Base-by-base conservation (phyloP, 192 early-diverging fungal genomes). In the Cladochytrium replicatum region DNA sequence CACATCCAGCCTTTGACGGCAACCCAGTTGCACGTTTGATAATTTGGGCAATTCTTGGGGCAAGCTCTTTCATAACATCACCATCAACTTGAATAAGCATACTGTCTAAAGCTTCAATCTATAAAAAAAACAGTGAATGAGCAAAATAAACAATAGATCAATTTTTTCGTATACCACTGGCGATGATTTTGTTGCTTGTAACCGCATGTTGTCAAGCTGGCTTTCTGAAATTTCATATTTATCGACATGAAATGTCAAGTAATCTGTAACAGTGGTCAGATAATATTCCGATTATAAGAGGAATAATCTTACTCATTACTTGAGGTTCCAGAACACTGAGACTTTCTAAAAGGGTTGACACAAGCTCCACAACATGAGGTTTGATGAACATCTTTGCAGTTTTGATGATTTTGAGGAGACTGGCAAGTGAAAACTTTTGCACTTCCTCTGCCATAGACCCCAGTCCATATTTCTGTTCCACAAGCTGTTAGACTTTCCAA, bases 1-100 rank as follows among this genome's bases (percentile, higher is more conserved):
- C 93, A 56, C 78, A 80, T 0, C 93, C 93, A 7, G 93, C 93
- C 60, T 87, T 77, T 17, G 93, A 91, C 3, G 93, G 88, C 8
- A 97, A 64, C 0, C 93, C 93, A 17, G 89, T 78, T 4, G 87
- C 90, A 48, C 85, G 90, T 11, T 77, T 71, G 29, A 93, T 78
- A 17, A 88, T 69, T 8, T 76, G 55, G 32, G 77, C 63, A 21
- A 97, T 57, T 34, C 74, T 72, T 4, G 86, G 86, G 1, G 84
- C 68, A 6, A 97, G 50, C 8, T 57, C 66, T 2, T 54, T 58
- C 64, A 94, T 82, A 3, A 78, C 75, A 1, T 61, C 58, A 17
- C 73, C 77, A 51, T 86, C 87, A 42, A 94, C 66, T 32, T 91
- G 77, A 25, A 86, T 80, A 0, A 93, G 66, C 41, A 77, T 75